Conservation (phyloP, 2,329 filamentous ascomycete species). For the Penicillium sp. region DNA sequence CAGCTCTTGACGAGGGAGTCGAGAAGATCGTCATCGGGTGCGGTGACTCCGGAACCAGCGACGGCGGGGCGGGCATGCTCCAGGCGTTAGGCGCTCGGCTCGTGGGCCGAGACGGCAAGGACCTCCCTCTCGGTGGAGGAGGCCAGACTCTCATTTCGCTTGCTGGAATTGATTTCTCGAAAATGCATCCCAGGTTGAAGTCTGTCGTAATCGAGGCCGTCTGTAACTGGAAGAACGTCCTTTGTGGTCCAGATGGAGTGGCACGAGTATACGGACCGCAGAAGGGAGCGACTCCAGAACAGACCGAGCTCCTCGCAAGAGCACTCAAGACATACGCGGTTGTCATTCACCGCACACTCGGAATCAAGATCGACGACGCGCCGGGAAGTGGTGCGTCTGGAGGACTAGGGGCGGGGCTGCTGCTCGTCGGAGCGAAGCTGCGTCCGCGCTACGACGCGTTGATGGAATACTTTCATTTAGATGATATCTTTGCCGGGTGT, state of each 20-base stretch:
- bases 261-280: conserved; percentile 58
- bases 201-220: conserved; percentile 53
- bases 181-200: conserved; percentile 45
- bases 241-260: conserved; percentile 56
- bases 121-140: conserved; percentile 47
- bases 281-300: conserved; percentile 53
- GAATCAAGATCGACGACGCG: conserved; percentile 41
- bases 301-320: conserved; percentile 49
- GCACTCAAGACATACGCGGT: conserved; percentile 52
- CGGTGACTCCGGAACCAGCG: conserved; percentile 60
- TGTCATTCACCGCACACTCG: conserved; percentile 40
- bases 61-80: conserved; percentile 60
- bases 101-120: conserved; percentile 42
- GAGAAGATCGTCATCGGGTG: conserved; percentile 56
- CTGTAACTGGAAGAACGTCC: conserved; percentile 58
- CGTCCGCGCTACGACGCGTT: conserved; percentile 56
- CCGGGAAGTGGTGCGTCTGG: conserved; percentile 59
- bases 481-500: conserved; percentile 52
- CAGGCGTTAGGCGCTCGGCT: conserved; percentile 57
- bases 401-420: conserved; percentile 57
- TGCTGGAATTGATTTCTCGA: conserved; percentile 46
- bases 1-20: conserved; percentile 53
- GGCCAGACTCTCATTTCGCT: conserved; percentile 47
- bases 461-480: conserved; percentile 56
- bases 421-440: conserved; percentile 53